Percentiles rank a stretch among this genome's conserved stretches.
Conservation (phyloP, 2,329 filamentous ascomycete species). For the Coniochaeta ligniaria region DNA sequence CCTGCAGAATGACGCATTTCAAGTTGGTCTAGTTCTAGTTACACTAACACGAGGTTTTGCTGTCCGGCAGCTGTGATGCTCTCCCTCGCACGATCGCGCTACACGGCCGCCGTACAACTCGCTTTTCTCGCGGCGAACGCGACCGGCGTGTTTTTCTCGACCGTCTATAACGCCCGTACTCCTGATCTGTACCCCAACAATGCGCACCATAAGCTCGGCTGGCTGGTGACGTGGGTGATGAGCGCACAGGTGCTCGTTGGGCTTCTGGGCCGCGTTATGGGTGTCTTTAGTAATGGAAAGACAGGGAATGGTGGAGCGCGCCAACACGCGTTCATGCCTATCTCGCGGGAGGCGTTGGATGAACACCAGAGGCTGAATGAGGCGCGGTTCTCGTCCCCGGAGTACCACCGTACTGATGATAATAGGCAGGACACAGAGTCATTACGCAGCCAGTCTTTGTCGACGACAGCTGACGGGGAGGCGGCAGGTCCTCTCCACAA, state of each 20-base stretch:
- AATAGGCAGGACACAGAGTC: conserved; percentile 70
- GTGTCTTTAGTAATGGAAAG: conserved; percentile 27
- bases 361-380: conserved; percentile 45
- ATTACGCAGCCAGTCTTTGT: conserved; percentile 58
- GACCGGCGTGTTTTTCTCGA: conserved; percentile 56
- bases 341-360: conserved; percentile 48
- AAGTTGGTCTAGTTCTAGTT: too few relatives aligned
- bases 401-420: conserved; percentile 61
- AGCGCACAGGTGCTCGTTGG: conserved; percentile 64
- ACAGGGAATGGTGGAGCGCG: conserved; percentile 13
- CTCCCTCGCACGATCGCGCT: conserved; percentile 71
- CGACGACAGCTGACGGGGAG: too few relatives aligned
- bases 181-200: conserved; percentile 84
- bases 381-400: too few relatives aligned
- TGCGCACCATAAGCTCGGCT: conserved; percentile 82
- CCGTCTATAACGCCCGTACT: conserved; percentile 71
- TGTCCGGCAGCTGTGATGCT: too few relatives aligned
- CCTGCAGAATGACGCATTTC: too few relatives aligned
- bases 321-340: conserved; percentile 55
- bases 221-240: conserved; percentile 70
- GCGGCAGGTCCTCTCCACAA: too few relatives aligned
- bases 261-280: conserved; percentile 54
- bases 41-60: too few relatives aligned
- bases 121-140: conserved; percentile 57
- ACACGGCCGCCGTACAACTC: conserved; percentile 63